These are phyloP conservation scores for Trichocomaceae sp. DNA, from an alignment of 2,329 filamentous ascomycete species.

Conservation along the genomic window DNA sequence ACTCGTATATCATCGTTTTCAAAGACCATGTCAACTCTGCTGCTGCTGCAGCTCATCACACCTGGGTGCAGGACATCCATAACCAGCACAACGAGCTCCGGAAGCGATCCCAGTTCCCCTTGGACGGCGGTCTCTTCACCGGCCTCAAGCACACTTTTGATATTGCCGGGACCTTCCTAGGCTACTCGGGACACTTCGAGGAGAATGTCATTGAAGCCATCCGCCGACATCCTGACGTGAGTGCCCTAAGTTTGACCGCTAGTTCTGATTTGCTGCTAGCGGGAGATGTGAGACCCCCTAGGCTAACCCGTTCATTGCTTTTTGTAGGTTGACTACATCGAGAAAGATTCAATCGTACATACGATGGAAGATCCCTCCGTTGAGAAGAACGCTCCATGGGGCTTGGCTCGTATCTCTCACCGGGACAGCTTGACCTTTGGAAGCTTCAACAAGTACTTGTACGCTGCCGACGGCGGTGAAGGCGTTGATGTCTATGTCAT, in stretches of 20 bases:
- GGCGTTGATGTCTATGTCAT: conserved; percentile 98
- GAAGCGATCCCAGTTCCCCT: conserved; percentile 72
- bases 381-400: conserved; percentile 97
- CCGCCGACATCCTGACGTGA: conserved; percentile 93
- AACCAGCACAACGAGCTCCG: conserved; percentile 71
- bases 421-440: conserved; percentile 79
- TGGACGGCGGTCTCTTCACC: conserved; percentile 62
- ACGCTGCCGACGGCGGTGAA: conserved; percentile 81
- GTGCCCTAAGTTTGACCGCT: conserved; percentile 54
- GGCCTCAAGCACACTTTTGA: conserved; percentile 97
- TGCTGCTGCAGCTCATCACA: conserved; percentile 70
- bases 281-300: not conserved
- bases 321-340: conserved; percentile 86
- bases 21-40: conserved; percentile 84
- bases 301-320: conserved; percentile 9
- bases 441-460: conserved; percentile 98
- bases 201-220: conserved; percentile 89
- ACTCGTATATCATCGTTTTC: conserved; percentile 98
- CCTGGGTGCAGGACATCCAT: conserved; percentile 87
- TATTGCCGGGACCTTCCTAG: conserved; percentile 74
- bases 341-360: conserved; percentile 89
- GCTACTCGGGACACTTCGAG: conserved; percentile 95
- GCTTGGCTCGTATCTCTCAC: conserved; percentile 95
- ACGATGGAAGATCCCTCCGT: conserved; percentile 59
- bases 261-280: not conserved